Base-by-base conservation (phyloP, 371 early-diverging fungal species). In the Circinella minor region DNA sequence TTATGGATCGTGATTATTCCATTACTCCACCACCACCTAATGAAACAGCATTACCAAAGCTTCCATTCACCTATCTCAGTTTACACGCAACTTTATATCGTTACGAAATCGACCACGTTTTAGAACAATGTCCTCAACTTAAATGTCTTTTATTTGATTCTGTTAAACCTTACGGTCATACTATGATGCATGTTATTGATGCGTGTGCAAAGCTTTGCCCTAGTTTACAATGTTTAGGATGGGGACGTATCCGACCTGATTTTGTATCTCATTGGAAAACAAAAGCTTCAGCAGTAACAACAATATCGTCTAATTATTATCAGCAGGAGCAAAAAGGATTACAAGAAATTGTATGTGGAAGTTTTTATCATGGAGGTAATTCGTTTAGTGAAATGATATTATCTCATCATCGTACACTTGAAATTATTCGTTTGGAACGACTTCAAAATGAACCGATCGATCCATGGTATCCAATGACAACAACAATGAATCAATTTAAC, bases 1-100 rank as follows among this genome's bases (percentile, higher is more conserved):
- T 51, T n/a, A 51, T 51, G 51, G 51, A 51, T 15, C 51, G 57
- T 57, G 57, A 57, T 11, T 34, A 57, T n/a, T 17, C n/a, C 57
- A 57, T 14, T 18, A 27, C 36, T 57, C 57, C 57, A 57, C 57
- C 57, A 10, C 20, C 57, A 57, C 13, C 7, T 4, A 34, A 51
- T 5, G 51, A 51, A n/a, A 8, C 51, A 13, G 5, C 57, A 10
- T 57, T 57, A n/a, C 57, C 57, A 9, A 20, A 57, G 14, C 27
- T 57, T n/a, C 36, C 5, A 57, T 34, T 57, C 14, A 57, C 57
- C 18, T 57, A 57, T 57, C 57, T 57, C 20, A 57, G n/a, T n/a
- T 57, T 57, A n/a, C 57, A 57, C 14, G 36, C 57, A 20, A 34
- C 34, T 2, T 34, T 57, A 7, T 34, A 18, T 11, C 57, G 57